Base-by-base conservation (phyloP, 106 monocot genomes). In the Allium fistulosum region DNA sequence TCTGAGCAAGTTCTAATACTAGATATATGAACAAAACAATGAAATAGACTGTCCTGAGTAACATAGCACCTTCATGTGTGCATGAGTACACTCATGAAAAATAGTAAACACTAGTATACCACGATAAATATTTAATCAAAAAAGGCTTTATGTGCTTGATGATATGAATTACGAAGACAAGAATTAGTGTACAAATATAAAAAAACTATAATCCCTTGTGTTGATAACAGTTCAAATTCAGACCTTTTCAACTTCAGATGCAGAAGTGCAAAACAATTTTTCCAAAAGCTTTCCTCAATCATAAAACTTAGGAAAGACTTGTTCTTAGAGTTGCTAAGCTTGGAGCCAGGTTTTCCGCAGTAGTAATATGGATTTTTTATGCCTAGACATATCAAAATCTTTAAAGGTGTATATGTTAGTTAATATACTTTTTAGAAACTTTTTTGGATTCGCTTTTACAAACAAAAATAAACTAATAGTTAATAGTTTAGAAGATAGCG, bases 321-420 rank as follows among this genome's bases (percentile, higher is more conserved):
- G 49, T 50, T 71, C 61, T 71, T 4, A 71, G 49, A 2, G 50
- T 18, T 2, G 71, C 49, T 61, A 71, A 71, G 49, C 61, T 61
- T 50, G 71, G 71, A 18, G 26, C 71, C 48, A 71, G 26, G 2
- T 18, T 17, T 61, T 71, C 71, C 26, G 59, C 71, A 61, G 50
- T 61, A 10, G 22, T 17, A 26, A 61, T 27, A 61, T 71, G 71
- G 17, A 60, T 59, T 61, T 15, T 59, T 46, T 71, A 26, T 46
- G 22, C 22, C 10, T 22, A 51, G 71, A 71, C 48, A 71, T 61
- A 51, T 71, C 61, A 71, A 71, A 71, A 59, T 71, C 71, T 71
- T 48, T 26, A 71, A 71, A 61, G 15, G 47, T 9, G 26, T 10
- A 50, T 2, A 50, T 18, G 51, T 4, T 49, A 22, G 22, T 66